These are phyloP conservation scores for Pharus latifolius DNA, from an alignment of 176 grass and related monocot genomes.

Conservation along the genomic window DNA sequence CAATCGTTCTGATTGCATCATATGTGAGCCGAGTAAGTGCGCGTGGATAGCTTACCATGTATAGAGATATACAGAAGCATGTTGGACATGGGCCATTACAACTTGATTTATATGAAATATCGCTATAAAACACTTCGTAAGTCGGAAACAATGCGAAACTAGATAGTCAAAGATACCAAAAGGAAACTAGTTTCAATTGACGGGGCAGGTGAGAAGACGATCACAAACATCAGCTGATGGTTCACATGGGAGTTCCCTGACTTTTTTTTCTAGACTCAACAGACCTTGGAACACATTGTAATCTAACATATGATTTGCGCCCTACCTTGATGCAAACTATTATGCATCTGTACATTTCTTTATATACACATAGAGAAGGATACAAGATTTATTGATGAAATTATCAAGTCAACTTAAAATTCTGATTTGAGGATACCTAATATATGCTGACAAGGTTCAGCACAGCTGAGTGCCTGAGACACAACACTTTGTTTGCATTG, in stretches of 20 bases:
- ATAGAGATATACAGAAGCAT: too few relatives aligned
- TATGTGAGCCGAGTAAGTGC: too few relatives aligned
- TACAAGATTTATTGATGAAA: constrained; percentile 46
- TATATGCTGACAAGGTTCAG: constrained; percentile 17
- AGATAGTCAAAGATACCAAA: neutral
- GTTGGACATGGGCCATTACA: too few relatives aligned
- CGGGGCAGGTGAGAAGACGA: neutral
- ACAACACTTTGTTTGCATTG: neutral
- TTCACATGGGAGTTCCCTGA: neutral
- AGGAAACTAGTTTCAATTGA: neutral
- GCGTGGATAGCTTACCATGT: too few relatives aligned
- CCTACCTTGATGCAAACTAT: neutral
- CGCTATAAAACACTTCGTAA: too few relatives aligned
- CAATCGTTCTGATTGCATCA: too few relatives aligned
- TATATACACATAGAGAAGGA: constrained; percentile 32
- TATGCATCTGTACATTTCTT: constrained; percentile 34
- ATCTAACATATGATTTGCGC: constrained; percentile 13
- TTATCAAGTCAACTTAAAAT: constrained; percentile 11
- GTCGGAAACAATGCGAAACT: too few relatives aligned
- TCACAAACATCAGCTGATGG: neutral
- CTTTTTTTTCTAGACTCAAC: neutral
- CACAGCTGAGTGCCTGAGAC: constrained; percentile 11
- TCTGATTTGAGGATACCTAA: constrained; percentile 26
- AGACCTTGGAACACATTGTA: neutral
- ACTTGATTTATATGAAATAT: too few relatives aligned